Conservation (phyloP, 2,329 filamentous ascomycete species). For the Aspergillus japonicus region DNA sequence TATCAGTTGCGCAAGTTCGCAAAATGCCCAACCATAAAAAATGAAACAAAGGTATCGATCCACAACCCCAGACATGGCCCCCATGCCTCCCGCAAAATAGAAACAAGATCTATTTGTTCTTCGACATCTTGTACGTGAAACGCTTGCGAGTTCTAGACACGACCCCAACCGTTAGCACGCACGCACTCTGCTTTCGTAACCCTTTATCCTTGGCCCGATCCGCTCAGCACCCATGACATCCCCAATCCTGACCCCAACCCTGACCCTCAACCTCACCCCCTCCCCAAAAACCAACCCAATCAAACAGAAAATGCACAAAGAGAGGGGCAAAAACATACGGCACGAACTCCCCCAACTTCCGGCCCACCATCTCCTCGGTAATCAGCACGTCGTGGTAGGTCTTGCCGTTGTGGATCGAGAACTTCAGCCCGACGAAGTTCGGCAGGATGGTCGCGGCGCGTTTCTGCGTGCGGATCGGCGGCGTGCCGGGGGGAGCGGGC, state of each 20-base stretch:
- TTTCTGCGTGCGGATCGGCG: conserved; percentile 81
- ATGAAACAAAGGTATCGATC: background rate
- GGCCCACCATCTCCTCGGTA: conserved; percentile 94
- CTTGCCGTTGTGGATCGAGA: conserved; percentile 91
- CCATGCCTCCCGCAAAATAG: background rate
- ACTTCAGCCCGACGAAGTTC: conserved; percentile 85
- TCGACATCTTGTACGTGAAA: conserved; percentile 68
- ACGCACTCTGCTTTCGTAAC: too few species aligned
- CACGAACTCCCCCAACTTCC: conserved; percentile 91
- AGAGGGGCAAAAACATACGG: conserved; percentile 58
- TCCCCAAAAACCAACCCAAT: background rate
- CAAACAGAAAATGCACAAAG: background rate
- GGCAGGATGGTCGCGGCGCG: conserved; percentile 86
- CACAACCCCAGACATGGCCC: background rate
- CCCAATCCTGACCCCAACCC: too few species aligned
- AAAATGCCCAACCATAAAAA: too few species aligned
- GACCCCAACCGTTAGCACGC: background rate
- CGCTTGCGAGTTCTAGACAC: conserved; percentile 61
- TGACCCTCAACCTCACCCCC: too few species aligned
- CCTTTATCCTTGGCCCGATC: too few species aligned
- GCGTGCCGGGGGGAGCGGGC: conserved; percentile 60
- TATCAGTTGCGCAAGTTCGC: too few species aligned
- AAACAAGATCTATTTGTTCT: conserved; percentile 58
- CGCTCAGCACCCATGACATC: too few species aligned
- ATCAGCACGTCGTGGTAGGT: conserved; percentile 77